Evolutionary conservation across 345 rosid species (phyloP).

Genomic region (Gossypium rotundifolium): DNA sequence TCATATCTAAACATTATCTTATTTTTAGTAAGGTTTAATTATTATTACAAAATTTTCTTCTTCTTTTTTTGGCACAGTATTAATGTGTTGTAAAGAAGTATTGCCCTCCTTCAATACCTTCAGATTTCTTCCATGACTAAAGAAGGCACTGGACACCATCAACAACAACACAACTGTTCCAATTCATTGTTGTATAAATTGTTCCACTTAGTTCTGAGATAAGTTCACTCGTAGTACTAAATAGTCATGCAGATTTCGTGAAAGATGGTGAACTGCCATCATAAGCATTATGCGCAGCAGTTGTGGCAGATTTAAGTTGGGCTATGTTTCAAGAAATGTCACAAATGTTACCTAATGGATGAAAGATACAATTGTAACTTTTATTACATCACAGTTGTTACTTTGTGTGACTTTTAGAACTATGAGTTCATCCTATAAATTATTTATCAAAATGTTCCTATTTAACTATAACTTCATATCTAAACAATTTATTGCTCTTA

Average conservation of each 20-base stretch:
- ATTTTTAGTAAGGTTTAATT: no score
- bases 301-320: background rate
- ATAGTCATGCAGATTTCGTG: constrained; percentile 36
- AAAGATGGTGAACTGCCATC: constrained; percentile 6
- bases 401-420: no score
- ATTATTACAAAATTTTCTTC: no score
- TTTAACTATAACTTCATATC: background rate
- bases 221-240: background rate
- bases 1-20: background rate
- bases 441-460: background rate
- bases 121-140: constrained; percentile 54
- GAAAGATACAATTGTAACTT: no score
- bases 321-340: background rate
- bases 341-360: background rate
- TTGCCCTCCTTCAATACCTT: constrained; percentile 66
- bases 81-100: constrained; percentile 78
- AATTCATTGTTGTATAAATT: constrained; percentile 28
- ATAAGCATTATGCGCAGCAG: background rate
- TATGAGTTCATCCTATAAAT: background rate
- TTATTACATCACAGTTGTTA: no score
- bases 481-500: background rate
- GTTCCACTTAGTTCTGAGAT: background rate
- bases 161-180: constrained; percentile 7
- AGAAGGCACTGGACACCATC: background rate
- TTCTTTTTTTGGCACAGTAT: constrained; percentile 38